Evolutionary conservation across 2,329 filamentous ascomycete species (phyloP), one percentile per base, ranked within the genome.

Genomic region (Aspergillus nomiae): DNA sequence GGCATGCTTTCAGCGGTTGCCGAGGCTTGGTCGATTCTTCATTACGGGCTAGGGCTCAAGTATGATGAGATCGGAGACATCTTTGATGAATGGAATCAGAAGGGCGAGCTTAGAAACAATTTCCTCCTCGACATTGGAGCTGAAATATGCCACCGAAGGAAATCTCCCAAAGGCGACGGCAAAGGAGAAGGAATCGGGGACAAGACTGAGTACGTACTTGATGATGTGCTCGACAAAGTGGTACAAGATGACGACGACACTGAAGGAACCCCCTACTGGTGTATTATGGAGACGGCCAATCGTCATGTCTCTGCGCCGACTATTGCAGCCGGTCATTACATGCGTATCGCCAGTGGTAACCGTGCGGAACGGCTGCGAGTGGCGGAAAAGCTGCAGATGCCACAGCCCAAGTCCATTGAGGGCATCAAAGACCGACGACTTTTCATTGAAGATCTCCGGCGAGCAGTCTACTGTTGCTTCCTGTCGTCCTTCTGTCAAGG

Each of bases 211-310:
- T 83, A 85, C 41, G 84, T 91, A 0, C 80, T 92, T 1, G 83
- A 85, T 32, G 81, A 86, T 24, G 84, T 91, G 1, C 83, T 87
- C 58, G 89, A 91, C 74, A 90, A 90, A 71, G 89, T 92, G 0
- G 88, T 91, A 0, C 89, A 92, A 74, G 89, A 91, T 67, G 84
- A 86, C 24, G 87, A 88, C 36, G 83, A 85, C 58, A 85, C 86
- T 46, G 89, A 91, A 73, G 88, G 89, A 0, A 92, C 89, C 0
- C 86, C 88, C 0, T 83, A 86, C 55, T 91, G 88, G 89, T 85
- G 85, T 6, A 85, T 88, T 65, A 84, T 84, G 67, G 85, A 91
- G 71, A 85, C 87, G 0, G 83, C 89, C 8, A 74, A 80, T 4
- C 80, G 87, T 3, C 89, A 92, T 68, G 81, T 90, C 3, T 84